phyloP scores from a whole-genome alignment of 2,329 filamentous ascomycete species.

The Botrytis squamosa region DNA sequence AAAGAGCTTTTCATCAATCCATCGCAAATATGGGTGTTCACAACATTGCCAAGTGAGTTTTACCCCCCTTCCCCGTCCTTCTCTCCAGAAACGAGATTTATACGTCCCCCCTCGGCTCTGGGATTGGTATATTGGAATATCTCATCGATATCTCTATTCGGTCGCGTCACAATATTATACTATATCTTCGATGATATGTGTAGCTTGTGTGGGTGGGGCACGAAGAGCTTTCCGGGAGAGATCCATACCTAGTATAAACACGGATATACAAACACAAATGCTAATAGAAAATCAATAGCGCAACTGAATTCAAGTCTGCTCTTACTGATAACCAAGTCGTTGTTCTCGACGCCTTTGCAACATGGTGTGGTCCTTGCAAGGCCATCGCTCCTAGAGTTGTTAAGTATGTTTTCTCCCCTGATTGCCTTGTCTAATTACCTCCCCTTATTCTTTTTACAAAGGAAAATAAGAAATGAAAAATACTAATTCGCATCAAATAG shows the following conservation, averaged over 20 bases:
- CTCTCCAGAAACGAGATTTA: neutral
- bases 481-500: slow-evolving; percentile 42
- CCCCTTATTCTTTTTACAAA: slow-evolving; percentile 5
- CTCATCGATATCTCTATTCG: neutral
- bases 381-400: slow-evolving; percentile 75
- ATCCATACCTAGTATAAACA: neutral
- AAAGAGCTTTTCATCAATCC: slow-evolving; percentile 41
- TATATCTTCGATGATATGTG: neutral
- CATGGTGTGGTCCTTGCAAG: slow-evolving; percentile 96
- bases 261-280: neutral
- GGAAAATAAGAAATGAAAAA: slow-evolving; percentile 15
- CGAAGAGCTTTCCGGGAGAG: neutral
- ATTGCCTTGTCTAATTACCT: slow-evolving; percentile 19
- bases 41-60: slow-evolving; percentile 43
- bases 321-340: slow-evolving; percentile 59
- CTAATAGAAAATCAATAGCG: slow-evolving; percentile 45
- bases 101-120: neutral
- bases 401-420: slow-evolving; percentile 49
- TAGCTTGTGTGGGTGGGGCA: neutral
- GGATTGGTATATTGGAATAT: neutral
- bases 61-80: neutral
- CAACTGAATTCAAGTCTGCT: slow-evolving; percentile 56
- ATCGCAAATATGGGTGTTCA: slow-evolving; percentile 47
- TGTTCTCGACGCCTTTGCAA: slow-evolving; percentile 83
- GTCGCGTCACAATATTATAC: neutral